Evolutionary conservation across 257 asterid species (phyloP), one percentile per base, ranked within the genome.

Genomic region (Striga asiatica): DNA sequence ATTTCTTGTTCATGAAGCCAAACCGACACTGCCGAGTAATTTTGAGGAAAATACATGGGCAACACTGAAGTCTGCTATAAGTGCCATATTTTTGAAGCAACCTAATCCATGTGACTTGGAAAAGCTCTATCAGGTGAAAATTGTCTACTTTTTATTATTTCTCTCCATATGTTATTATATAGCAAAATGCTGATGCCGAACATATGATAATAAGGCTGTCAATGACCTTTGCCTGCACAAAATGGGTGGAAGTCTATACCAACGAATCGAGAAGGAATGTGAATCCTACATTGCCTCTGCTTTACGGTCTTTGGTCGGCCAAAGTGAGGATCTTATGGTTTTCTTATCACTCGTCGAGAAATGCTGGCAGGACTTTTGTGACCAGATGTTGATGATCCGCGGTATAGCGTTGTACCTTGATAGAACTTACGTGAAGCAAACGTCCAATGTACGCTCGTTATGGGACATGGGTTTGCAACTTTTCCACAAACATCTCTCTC

Each of bases 391-490:
- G 72, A 82, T 82, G 94, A 92, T 88, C 29, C 92, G 98, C 38
- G 86, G 97, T 51, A 92, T 92, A 70, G 98, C 97, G 48, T 73
- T 92, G 70, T 80, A 68, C 77, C 94, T 91, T 28, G 98, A 91
- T 74, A 75, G 97, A 72, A 91, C 96, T 63, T 91, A 87, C 58
- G 98, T 91, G 61, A 87, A 91, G 80, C 97, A 84, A 75, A 84
- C 94, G 24, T 77, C 95, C 6, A 80, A 74, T 64, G 95, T 87
- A 32, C 80, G 86, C 38, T 91, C 98, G 48, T 62, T 91, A 65
- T 91, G 98, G 98, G 98, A 91, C 78, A 91, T 87, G 97, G 98
- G 98, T 46, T 77, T 91, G 88, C 95, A 84, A 67, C 89, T 91
- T 70, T 91, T 87, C 66, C 82, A 89, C 66, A 92, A 92, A 62